Evolutionary conservation across 306 rosid genomes (phyloP).

Genomic region (Luffa aegyptiaca): DNA sequence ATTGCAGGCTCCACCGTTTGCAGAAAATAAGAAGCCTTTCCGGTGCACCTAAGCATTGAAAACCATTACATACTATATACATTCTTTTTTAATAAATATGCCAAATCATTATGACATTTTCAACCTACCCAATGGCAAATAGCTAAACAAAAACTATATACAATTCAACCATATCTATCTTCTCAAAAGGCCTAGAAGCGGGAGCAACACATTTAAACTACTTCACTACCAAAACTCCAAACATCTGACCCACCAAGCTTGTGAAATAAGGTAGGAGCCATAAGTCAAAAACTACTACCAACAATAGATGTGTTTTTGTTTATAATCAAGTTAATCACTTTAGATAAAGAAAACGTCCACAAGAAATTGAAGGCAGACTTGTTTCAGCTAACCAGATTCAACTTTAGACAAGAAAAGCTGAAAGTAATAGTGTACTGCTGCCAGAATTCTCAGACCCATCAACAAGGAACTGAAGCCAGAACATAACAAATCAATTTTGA

Average conservation of each 20-base stretch:
- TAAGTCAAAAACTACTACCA: neutral
- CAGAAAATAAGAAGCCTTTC: neutral
- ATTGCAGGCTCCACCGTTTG: neutral
- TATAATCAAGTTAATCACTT: neutral
- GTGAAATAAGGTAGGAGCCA: neutral
- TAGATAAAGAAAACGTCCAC: neutral
- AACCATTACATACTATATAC: neutral
- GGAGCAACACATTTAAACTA: neutral
- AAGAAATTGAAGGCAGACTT: neutral
- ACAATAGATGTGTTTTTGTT: neutral
- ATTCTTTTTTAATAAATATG: neutral
- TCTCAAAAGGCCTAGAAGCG: neutral
- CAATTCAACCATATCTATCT: neutral
- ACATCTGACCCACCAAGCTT: neutral
- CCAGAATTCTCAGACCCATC: neutral
- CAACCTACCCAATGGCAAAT: neutral
- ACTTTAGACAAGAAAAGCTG: neutral
- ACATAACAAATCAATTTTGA: neutral
- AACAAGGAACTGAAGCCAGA: neutral
- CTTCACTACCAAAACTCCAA: neutral
- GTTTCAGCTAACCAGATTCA: neutral
- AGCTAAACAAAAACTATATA: neutral
- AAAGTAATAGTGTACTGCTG: neutral
- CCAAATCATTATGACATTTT: neutral
- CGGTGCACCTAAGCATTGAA: neutral